A percentile compares a stretch with the other conserved stretches of the same genome.
Evolutionary conservation across 1,284 basidiomycete species (phyloP).

Genomic region (Mycena sp.): DNA sequence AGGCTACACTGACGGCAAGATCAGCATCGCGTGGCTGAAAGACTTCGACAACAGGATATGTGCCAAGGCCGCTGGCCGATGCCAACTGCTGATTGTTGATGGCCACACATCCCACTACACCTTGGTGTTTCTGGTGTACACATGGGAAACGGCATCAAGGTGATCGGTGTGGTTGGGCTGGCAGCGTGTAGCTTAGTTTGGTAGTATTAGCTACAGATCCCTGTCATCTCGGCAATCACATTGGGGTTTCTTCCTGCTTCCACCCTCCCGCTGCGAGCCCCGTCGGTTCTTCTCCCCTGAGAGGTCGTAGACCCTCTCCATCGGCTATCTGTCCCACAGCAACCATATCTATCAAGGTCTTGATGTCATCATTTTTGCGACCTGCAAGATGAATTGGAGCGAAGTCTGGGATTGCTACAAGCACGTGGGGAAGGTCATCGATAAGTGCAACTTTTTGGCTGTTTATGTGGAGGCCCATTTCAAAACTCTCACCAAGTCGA

Average conservation of each 20-base stretch:
- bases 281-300: too few relatives aligned
- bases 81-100: constrained; percentile 49
- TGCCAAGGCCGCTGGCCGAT: constrained; percentile 40
- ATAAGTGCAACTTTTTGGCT: constrained; percentile 36
- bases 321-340: constrained; percentile 53
- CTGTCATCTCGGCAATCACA: too few relatives aligned
- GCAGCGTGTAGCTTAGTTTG: too few relatives aligned
- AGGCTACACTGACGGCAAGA: constrained; percentile 47
- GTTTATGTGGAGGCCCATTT: constrained; percentile 42
- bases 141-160: constrained; percentile 40
- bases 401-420: constrained; percentile 29
- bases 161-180: too few relatives aligned
- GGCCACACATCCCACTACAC: constrained; percentile 56
- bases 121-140: constrained; percentile 46
- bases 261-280: too few relatives aligned
- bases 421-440: neutral
- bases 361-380: constrained; percentile 46
- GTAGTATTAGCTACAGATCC: too few relatives aligned
- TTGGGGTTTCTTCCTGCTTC: too few relatives aligned
- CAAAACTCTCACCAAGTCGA: constrained; percentile 38
- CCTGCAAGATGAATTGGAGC: constrained; percentile 35
- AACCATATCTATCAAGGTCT: constrained; percentile 57
- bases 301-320: too few relatives aligned
- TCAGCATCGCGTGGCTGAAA: constrained; percentile 49
- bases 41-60: constrained; percentile 46